phyloP scores from a whole-genome alignment of 805 yeast genomes.

The Debaryomyces tyrocola region DNA sequence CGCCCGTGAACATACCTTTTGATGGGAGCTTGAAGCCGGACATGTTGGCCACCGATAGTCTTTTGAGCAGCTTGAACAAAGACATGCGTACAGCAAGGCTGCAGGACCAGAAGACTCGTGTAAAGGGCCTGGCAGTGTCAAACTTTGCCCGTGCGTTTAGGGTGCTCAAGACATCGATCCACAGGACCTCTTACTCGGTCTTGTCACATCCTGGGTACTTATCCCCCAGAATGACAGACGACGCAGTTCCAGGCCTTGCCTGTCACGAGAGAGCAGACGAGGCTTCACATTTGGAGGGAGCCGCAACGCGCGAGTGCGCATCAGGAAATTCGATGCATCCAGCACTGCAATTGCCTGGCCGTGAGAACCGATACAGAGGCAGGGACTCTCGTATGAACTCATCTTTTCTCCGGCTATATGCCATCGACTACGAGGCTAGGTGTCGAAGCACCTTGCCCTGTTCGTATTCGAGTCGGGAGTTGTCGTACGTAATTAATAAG shows the following conservation, averaged over 20 bases:
- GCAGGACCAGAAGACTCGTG: neutral
- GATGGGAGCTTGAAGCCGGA: neutral
- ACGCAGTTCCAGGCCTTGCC: neutral
- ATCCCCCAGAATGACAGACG: constrained; percentile 3
- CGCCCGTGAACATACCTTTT: neutral
- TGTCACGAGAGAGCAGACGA: too few species aligned
- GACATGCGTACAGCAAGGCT: neutral
- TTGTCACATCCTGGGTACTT: neutral
- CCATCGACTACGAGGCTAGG: constrained; percentile 48
- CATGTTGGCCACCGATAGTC: neutral
- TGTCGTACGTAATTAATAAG: constrained; percentile 10
- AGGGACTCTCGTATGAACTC: constrained; percentile 55
- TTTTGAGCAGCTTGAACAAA: neutral
- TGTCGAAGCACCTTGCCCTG: constrained; percentile 26
- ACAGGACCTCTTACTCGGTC: neutral
- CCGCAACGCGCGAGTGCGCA: too few species aligned
- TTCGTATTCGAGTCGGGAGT: constrained; percentile 10
- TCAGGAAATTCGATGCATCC: too few species aligned
- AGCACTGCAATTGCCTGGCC: too few species aligned
- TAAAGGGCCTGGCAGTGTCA: neutral
- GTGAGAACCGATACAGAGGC: neutral
- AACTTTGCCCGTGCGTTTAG: neutral
- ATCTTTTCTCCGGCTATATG: constrained; percentile 47
- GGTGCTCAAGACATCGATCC: neutral
- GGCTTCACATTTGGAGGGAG: too few species aligned